Base-by-base conservation (phyloP, 176 grass and related monocot species). In the Leersia perrieri region DNA sequence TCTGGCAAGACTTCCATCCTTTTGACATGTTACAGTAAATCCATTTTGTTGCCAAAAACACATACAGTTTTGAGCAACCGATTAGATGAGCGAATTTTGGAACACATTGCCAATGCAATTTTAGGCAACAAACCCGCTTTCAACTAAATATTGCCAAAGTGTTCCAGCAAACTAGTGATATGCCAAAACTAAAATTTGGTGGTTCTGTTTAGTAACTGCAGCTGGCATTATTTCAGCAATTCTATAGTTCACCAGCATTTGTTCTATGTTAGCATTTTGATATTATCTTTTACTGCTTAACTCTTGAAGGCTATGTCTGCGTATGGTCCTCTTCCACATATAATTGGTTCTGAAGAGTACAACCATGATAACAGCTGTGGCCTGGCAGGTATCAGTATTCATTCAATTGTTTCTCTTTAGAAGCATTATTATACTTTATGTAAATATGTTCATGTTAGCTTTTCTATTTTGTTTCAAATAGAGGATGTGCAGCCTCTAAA, bases 301-400 rank as follows among this genome's bases (percentile, higher is more conserved):
- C 38, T 75, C 58, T 80, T 90, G 62, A 92, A 96, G 90, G 85
- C 82, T 73, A 85, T 87, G 75, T 90, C 84, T 51, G 23, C 85
- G 62, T 63, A 80, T 13, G 27, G 79, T 73, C 41, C 75, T 70
- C 76, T 92, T 65, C 93, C 93, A 35, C 90, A 92, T 87, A 79
- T 96, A 60, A 96, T 96, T 78, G 90, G 88, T 64, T 96, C 88
- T 74, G 93, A 96, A 82, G 87, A 96, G 89, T 92, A 86, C 86
- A 90, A 78, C 55, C 88, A 96, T 82, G 90, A 92, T 60, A 80
- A 92, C 40, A 87, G 66, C 78, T 90, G 93, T 76, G 90, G 88
- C 42, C 83, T 96, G 25, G 42, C 76, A 96, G 93, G 93, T 96
- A 89, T 41, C 33, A 39, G 13, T 83, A 29, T 74, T 74, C 35